A percentile compares a stretch with the other conserved stretches of the same genome.
Conservation (phyloP, 202 grass and related monocot species). For the Miscanthus sacchariflorus region DNA sequence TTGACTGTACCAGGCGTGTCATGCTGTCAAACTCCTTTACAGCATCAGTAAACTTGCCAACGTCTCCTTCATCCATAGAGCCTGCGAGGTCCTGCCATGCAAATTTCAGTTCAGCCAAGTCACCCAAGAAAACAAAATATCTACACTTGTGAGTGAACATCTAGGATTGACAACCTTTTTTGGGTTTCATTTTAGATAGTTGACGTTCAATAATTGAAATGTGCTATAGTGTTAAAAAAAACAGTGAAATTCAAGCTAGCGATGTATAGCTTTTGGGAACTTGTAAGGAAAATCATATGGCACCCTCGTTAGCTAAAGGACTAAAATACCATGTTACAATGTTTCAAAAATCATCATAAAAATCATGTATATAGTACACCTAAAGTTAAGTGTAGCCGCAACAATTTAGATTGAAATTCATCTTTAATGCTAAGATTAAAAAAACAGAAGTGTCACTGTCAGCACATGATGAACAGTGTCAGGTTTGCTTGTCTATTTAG, state of each 20-base stretch:
- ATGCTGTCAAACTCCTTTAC: constrained; percentile 85
- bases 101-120: constrained; percentile 22
- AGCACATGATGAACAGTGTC: no score
- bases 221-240: neutral
- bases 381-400: no score
- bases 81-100: constrained; percentile 72
- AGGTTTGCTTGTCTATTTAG: no score
- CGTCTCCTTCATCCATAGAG: constrained; percentile 82
- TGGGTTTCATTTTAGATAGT: constrained; percentile 25
- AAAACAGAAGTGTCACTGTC: no score
- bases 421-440: no score
- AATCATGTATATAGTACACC: no score
- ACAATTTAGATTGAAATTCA: no score
- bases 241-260: constrained; percentile 3
- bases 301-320: no score
- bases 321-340: no score
- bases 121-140: neutral
- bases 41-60: constrained; percentile 77
- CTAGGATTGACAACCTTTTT: neutral
- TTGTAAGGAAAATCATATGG: neutral
- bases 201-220: constrained; percentile 4
- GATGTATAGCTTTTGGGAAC: neutral
- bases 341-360: no score
- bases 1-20: constrained; percentile 75
- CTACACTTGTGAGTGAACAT: neutral